Base-by-base conservation (phyloP, 2,329 filamentous ascomycete species). In the Colletotrichum filicis region DNA sequence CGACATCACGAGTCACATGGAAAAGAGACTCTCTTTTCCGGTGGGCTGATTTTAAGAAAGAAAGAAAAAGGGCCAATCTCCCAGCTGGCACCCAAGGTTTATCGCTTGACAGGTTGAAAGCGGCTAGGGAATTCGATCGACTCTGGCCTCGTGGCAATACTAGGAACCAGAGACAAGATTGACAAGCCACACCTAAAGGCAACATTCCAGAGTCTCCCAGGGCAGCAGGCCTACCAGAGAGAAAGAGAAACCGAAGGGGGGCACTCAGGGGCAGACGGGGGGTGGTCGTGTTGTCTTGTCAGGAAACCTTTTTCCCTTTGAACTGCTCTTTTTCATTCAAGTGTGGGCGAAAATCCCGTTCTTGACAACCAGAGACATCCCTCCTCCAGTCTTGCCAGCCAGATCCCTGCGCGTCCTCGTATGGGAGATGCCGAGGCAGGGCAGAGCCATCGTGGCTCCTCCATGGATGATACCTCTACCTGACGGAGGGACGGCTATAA, bases 371-470 rank as follows among this genome's bases (percentile, higher is more conserved):
- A 53, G 58, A 55, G 46, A 19, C 59, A 72, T 64, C 69, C 69
- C 64, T 71, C 32, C 55, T 30, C 35, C 52, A 22, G 60, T 61
- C 12, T 37, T 5, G 26, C 35, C 28, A 8, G 26, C 32, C 16
- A 28, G 60, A 49, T 22, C 42, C 46, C 42, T 60, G 56, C 65
- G 14, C 37, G 14, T 26, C 58, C 35, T 70, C 55, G 46, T 73
- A 65, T 65, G 66, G 66, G 70, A 70, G 30, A 61, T 69, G 60
- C 70, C 66, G 66, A 65, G 70, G 55, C 70, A 65, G 58, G 60
- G 66, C 32, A 37, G 42, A 37, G 57, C 22, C 60, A 61, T 70
- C 32, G 55, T 53, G 16, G 24, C 42, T 52, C 28, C 56, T 64
- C 35, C 66, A 69, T 61, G 66, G 60, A 57, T 69, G 11, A 68